Evolutionary conservation across 2,329 filamentous ascomycete species (phyloP).

Genomic region (Graphiopsis chlorocephala): DNA sequence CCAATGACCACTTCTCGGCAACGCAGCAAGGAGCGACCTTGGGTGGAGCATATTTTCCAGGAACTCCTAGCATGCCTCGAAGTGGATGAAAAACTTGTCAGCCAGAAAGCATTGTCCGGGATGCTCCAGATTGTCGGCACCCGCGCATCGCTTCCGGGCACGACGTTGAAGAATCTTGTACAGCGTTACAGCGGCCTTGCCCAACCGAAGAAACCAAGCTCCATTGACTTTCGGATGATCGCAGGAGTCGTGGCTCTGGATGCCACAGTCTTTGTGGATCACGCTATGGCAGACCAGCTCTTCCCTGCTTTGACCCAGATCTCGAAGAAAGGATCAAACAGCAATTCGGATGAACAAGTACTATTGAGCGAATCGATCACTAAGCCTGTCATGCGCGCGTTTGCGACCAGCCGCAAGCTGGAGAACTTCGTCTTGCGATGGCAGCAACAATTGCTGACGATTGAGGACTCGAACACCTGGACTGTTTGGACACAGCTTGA

Average conservation of each 20-base stretch:
- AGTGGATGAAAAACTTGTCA: slow-evolving; percentile 22
- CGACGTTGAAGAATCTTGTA: slow-evolving; percentile 20
- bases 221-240: slow-evolving; percentile 41
- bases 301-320: slow-evolving; percentile 9
- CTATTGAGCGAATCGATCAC: neutral
- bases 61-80: slow-evolving; percentile 35
- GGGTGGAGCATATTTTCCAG: slow-evolving; percentile 43
- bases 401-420: slow-evolving; percentile 28
- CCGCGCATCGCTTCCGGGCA: slow-evolving; percentile 20
- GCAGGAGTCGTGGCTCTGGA: slow-evolving; percentile 46
- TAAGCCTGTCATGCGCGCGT: slow-evolving; percentile 32
- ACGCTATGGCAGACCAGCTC: slow-evolving; percentile 1
- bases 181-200: slow-evolving; percentile 14
- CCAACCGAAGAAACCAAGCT: neutral
- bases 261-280: slow-evolving; percentile 43
- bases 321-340: neutral
- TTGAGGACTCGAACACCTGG: neutral
- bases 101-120: slow-evolving; percentile 20
- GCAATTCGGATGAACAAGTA: neutral
- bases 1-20: slow-evolving; percentile 41
- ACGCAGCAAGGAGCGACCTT: slow-evolving; percentile 41
- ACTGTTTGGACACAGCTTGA: slow-evolving; percentile 12
- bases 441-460: slow-evolving; percentile 25
- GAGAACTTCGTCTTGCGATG: slow-evolving; percentile 30
- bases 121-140: slow-evolving; percentile 27